Base-by-base conservation (phyloP, 345 rosid species). In the Sonneratia alba region DNA sequence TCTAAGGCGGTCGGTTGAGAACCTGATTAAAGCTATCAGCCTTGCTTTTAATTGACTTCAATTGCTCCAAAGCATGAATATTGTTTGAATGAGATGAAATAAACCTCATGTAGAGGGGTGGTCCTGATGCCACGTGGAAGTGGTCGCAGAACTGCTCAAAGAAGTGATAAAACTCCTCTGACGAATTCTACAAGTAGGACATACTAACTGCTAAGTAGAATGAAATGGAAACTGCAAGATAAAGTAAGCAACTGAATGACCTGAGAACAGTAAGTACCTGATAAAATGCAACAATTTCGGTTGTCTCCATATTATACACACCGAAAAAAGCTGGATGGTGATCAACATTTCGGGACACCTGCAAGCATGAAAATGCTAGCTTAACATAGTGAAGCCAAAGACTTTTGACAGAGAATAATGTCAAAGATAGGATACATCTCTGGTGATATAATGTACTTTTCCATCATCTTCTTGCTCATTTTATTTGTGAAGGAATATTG, bases 281-380 rank as follows among this genome's bases (percentile, higher is more conserved):
- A 85, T 89, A 90, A 82, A 92, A 95, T 76, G 97, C 93, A 80
- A 92, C 88, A 74, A 95, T 83, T 76, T 95, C 97, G 48, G 99
- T 90, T 73, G 97, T 90, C 80, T 91, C 99, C 97, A 95, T 95
- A 80, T 92, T 86, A 83, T 95, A 95, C 56, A 95, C 97, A 10
- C 92, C 97, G 70, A 92, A 95, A 81, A 95, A 95, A 51, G 97
- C 87, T n/a, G 85, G 83, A 69, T 82, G 92, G 69, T 80, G 78
- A 83, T 94, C 97, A 77, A 87, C 80, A 73, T 77, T 87, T 76
- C 96, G 84, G 42, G 89, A 80, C 68, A 82, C 86, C 91, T 87
- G 86, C 14, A 48, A 45, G 9, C 69, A 68, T 24, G 36, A 43
- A 68, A 40, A 4, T n/a, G 36, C 56, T 8, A n/a, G 9, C 27